Evolutionary conservation across 352 stramenopile genomes (phyloP).

Genomic region (Globisporangium echinulatum): DNA sequence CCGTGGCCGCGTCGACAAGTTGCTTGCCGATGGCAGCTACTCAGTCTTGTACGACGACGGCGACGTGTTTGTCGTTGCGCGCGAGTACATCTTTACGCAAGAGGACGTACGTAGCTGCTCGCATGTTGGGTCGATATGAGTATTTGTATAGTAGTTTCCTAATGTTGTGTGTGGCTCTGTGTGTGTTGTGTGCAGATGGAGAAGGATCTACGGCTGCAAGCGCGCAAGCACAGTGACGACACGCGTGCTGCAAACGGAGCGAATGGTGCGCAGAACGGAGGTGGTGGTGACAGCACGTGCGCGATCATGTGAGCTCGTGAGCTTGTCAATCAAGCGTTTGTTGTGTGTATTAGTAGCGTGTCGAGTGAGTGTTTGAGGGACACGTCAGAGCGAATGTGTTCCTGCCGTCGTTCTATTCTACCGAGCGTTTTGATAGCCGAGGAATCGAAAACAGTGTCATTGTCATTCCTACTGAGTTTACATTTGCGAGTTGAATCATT

Average conservation of each 20-base stretch:
- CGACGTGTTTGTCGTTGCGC: conserved; percentile 36
- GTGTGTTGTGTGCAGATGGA: conserved; percentile 29
- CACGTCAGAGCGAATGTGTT: neutral
- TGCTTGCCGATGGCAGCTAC: conserved; percentile 35
- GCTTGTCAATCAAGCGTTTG: neutral
- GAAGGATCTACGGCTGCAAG: conserved; percentile 15
- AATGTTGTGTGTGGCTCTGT: conserved; percentile 8
- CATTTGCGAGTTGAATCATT: no score
- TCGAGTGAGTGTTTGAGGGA: neutral
- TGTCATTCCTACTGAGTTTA: no score
- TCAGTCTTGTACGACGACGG: conserved; percentile 51
- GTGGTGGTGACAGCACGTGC: conserved; percentile 2
- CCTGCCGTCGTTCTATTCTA: no score
- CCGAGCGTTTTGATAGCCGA: no score
- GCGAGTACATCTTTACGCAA: conserved; percentile 39
- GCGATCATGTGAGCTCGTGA: conserved; percentile 12
- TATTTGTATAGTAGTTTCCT: neutral
- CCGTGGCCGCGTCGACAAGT: conserved; percentile 32
- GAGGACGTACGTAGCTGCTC: conserved; percentile 28
- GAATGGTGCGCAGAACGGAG: neutral
- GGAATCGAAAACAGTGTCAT: no score
- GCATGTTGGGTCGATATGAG: neutral
- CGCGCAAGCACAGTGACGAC: conserved; percentile 1
- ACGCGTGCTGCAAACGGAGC: neutral
- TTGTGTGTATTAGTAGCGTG: neutral